phyloP scores from a whole-genome alignment of 2,329 filamentous ascomycete genomes.

The Aspergillus caelatus region DNA sequence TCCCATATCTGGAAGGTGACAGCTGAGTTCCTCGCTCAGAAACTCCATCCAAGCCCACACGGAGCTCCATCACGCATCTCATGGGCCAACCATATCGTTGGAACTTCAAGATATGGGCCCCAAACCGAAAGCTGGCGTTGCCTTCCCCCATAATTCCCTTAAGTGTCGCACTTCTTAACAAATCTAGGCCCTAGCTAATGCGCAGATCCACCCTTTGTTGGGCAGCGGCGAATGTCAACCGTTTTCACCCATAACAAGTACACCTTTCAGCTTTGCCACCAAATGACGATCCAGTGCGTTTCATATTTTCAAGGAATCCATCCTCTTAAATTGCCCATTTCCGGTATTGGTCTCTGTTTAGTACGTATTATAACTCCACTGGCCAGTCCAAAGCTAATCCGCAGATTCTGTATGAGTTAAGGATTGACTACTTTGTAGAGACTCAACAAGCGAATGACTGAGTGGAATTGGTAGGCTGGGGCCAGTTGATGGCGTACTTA shows the following conservation, averaged over 20 bases:
- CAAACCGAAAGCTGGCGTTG: neutral
- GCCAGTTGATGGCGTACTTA: neutral
- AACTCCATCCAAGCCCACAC: conserved; percentile 5
- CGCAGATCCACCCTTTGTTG: conserved; percentile 20
- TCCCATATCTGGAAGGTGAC: conserved; percentile 13
- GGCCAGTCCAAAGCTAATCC: neutral
- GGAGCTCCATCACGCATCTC: neutral
- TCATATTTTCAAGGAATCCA: conserved; percentile 14
- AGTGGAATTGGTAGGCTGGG: neutral
- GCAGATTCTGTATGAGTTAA: neutral
- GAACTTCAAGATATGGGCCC: neutral
- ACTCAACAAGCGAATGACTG: neutral
- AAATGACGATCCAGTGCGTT: conserved; percentile 17
- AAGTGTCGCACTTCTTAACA: neutral
- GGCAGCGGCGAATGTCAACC: conserved; percentile 19
- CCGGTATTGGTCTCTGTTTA: neutral
- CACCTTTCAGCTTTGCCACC: conserved; percentile 22
- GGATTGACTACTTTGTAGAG: neutral
- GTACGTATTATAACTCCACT: conserved; percentile 2
- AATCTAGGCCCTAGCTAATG: conserved; percentile 15
- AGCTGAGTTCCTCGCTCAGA: conserved; percentile 16
- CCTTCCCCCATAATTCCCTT: neutral
- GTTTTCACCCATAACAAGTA: conserved; percentile 18
- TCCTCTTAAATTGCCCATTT: neutral
- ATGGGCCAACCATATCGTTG: neutral